These are phyloP conservation scores for Kazachstania martiniae DNA, from an alignment of 805 yeast species.

Conservation along the genomic window DNA sequence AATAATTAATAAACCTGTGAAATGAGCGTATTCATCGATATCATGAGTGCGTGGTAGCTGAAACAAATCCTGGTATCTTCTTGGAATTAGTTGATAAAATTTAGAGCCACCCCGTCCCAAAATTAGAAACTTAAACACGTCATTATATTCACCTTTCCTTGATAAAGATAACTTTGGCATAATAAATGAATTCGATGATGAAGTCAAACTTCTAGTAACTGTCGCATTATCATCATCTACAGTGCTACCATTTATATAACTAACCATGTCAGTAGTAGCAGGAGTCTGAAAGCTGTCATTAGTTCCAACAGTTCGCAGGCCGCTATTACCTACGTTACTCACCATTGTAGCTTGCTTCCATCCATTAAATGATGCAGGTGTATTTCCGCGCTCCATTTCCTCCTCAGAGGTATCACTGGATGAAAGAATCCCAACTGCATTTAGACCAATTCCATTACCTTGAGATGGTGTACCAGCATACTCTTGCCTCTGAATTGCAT, in stretches of 20 bases:
- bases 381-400: constrained; percentile 9
- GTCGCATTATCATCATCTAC: constrained; percentile 8
- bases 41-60: constrained; percentile 12
- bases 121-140: constrained; percentile 13
- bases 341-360: too few species aligned
- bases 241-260: background rate
- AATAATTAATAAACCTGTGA: constrained; percentile 14
- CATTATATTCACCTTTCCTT: background rate
- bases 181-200: constrained; percentile 24
- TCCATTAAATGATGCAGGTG: constrained; percentile 2
- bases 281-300: too few species aligned
- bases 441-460: constrained; percentile 4
- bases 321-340: background rate
- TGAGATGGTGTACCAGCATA: background rate
- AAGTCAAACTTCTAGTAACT: constrained; percentile 15
- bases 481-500: constrained; percentile 13
- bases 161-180: constrained; percentile 24
- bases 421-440: constrained; percentile 7
- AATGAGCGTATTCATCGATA: constrained; percentile 9
- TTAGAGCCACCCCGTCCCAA: constrained; percentile 20
- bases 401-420: constrained; percentile 27
- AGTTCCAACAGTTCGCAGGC: too few species aligned
- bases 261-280: too few species aligned
- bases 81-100: constrained; percentile 18
- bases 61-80: constrained; percentile 11